A percentile compares a stretch with the other conserved stretches of the same genome.
Evolutionary conservation across 2,329 filamentous ascomycete genomes (phyloP).

Genomic region (Colletotrichum cordylinicola): DNA sequence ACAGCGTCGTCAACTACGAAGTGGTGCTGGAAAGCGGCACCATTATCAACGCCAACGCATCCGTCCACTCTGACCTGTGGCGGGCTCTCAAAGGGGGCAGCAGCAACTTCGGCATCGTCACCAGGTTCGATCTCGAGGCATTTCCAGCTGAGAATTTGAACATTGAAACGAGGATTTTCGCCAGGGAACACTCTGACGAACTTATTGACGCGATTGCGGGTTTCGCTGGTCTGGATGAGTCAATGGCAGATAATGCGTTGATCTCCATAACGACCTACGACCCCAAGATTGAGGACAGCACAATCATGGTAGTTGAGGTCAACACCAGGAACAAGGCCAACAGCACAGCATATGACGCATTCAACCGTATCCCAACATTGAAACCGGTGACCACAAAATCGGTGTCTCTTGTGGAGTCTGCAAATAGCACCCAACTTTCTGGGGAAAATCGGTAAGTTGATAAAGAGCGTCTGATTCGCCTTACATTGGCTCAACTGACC

Average conservation of each 20-base stretch:
- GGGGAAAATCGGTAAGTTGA: not conserved
- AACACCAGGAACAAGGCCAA: not conserved
- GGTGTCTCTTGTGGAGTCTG: not conserved
- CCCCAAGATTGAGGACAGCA: not conserved
- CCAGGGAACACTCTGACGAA: not conserved
- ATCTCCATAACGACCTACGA: not conserved
- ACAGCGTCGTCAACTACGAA: constrained; percentile 43
- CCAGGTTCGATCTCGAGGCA: constrained; percentile 11
- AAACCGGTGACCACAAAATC: not conserved
- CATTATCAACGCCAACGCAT: constrained; percentile 42
- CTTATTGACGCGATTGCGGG: not conserved
- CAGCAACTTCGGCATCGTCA: constrained; percentile 50
- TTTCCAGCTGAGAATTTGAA: not conserved
- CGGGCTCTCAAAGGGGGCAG: constrained; percentile 49
- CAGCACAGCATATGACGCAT: not conserved
- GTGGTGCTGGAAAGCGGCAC: constrained; percentile 47
- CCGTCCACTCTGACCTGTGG: constrained; percentile 44
- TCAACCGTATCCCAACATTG: not conserved
- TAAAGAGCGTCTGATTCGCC: not conserved
- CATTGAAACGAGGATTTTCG: not conserved
- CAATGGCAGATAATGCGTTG: not conserved
- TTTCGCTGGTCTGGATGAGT: not conserved
- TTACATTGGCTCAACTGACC: not conserved
- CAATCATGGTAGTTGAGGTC: not conserved
- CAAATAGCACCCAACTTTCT: not conserved